Percentiles rank a stretch among this genome's conserved stretches.
Evolutionary conservation across 495 filamentous ascomycete species (phyloP).

Genomic region (Jackrogersella multiformis): DNA sequence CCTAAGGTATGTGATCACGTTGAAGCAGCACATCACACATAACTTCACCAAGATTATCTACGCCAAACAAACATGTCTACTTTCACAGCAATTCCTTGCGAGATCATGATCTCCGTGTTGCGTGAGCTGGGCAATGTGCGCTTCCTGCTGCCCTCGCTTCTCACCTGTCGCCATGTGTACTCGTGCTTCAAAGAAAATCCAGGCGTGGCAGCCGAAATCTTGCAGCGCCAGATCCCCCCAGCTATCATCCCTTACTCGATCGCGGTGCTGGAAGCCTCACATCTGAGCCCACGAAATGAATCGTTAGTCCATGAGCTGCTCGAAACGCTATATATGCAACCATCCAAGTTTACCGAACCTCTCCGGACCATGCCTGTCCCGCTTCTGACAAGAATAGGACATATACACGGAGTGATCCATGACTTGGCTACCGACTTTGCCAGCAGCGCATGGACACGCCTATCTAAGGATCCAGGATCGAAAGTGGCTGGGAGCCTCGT

Average conservation of each 20-base stretch:
- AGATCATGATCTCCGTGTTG: slow-evolving; percentile 21
- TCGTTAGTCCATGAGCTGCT: slow-evolving; percentile 10
- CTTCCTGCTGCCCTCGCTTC: slow-evolving; percentile 5
- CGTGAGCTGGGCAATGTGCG: slow-evolving; percentile 7
- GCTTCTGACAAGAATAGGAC: slow-evolving; percentile 26
- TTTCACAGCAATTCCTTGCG: slow-evolving; percentile 17
- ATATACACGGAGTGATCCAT: slow-evolving; percentile 21
- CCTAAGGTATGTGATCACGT: neutral
- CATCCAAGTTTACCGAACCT: slow-evolving; percentile 28
- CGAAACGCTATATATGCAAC: slow-evolving; percentile 24
- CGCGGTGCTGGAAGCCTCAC: slow-evolving; percentile 21
- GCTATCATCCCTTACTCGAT: slow-evolving; percentile 26
- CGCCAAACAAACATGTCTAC: slow-evolving; percentile 17
- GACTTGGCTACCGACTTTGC: slow-evolving; percentile 21
- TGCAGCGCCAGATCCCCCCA: slow-evolving; percentile 21
- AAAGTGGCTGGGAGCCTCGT: slow-evolving; percentile 22
- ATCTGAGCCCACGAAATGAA: slow-evolving; percentile 15
- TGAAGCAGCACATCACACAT: slow-evolving; percentile 3
- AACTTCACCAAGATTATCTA: slow-evolving; percentile 7
- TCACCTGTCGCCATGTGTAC: slow-evolving; percentile 9
- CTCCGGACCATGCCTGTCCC: slow-evolving; percentile 24
- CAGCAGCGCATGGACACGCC: slow-evolving; percentile 23
- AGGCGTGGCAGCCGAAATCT: slow-evolving; percentile 17
- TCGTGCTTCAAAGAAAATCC: slow-evolving; percentile 13
- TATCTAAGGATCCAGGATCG: slow-evolving; percentile 24